phyloP scores from a whole-genome alignment of 768 basidiomycete genomes.

The Leccinum imitatum region DNA sequence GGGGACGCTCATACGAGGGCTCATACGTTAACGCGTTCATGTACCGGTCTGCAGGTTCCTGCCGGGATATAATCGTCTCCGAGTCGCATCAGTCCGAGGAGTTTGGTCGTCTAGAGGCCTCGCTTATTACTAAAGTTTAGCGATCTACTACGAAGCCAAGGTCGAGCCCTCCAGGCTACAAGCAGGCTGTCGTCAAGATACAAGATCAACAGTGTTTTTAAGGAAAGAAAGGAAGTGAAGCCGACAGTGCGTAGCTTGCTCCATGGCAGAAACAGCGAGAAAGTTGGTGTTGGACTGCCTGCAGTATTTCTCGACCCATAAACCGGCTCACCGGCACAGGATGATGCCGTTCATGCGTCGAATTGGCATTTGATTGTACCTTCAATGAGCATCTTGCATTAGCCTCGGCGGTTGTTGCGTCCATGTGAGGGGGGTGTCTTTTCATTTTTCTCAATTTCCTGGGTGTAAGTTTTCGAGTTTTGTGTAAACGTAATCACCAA shows the following conservation, averaged over 20 bases:
- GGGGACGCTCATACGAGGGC: neutral
- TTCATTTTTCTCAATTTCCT: constrained; percentile 5
- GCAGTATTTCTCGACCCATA: neutral
- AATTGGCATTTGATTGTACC: neutral
- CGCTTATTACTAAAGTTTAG: neutral
- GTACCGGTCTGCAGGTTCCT: constrained; percentile 1
- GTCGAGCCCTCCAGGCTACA: neutral
- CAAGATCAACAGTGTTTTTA: neutral
- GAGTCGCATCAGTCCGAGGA: constrained; percentile 20
- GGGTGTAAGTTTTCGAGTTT: constrained; percentile 8
- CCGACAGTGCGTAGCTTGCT: neutral
- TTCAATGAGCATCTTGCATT: neutral
- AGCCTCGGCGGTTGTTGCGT: neutral
- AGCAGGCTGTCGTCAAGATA: neutral
- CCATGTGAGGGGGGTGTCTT: constrained; percentile 7
- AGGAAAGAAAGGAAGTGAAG: neutral
- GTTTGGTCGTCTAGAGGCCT: constrained; percentile 4
- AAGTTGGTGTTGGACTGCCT: neutral
- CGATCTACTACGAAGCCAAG: constrained; percentile 1
- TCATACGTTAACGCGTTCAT: neutral
- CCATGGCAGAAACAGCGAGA: neutral
- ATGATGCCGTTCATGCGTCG: neutral
- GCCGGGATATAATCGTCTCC: constrained; percentile 1
- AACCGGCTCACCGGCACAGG: neutral
- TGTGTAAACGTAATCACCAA: neutral